Percentiles rank a stretch among this genome's conserved stretches.
Evolutionary conservation across 2,329 filamentous ascomycete species (phyloP).

Genomic region (Aspergillus caelatus): DNA sequence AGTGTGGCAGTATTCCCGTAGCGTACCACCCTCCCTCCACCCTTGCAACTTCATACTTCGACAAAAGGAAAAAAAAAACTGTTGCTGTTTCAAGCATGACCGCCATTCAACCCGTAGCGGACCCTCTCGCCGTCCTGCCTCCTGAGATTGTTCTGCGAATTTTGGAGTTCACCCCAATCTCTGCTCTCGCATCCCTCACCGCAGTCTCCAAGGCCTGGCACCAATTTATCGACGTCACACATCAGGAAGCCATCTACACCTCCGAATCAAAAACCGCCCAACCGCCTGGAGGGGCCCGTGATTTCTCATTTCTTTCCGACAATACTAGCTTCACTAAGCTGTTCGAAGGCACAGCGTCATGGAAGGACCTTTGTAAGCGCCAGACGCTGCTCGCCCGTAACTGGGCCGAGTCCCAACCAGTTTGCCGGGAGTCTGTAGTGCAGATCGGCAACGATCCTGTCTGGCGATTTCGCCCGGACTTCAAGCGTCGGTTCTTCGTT

Average conservation of each 20-base stretch:
- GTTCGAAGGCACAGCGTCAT: slow-evolving; percentile 39
- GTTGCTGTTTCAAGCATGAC: slow-evolving; percentile 22
- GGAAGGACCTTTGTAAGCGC: slow-evolving; percentile 50
- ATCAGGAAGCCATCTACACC: slow-evolving; percentile 48
- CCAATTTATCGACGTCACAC: slow-evolving; percentile 45
- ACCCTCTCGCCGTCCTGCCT: slow-evolving; percentile 37
- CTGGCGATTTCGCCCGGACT: slow-evolving; percentile 52
- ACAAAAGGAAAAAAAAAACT: not conserved
- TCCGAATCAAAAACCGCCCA: slow-evolving; percentile 38
- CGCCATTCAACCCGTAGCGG: slow-evolving; percentile 14
- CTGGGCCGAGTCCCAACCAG: slow-evolving; percentile 39
- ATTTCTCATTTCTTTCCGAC: slow-evolving; percentile 34
- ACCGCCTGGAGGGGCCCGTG: slow-evolving; percentile 28
- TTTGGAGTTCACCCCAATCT: slow-evolving; percentile 40
- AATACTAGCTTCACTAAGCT: slow-evolving; percentile 35
- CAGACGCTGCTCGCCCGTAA: slow-evolving; percentile 44
- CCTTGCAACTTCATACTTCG: slow-evolving; percentile 4
- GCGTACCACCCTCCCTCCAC: slow-evolving; percentile 6
- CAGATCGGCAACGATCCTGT: slow-evolving; percentile 46
- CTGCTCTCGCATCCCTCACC: slow-evolving; percentile 41
- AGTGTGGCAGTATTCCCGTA: slow-evolving; percentile 11
- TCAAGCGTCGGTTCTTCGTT: slow-evolving; percentile 49
- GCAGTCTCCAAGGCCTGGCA: slow-evolving; percentile 43
- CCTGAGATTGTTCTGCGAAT: slow-evolving; percentile 47
- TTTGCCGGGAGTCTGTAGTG: slow-evolving; percentile 43